Evolutionary conservation across 1,139 yeast species (phyloP), one percentile per base, ranked within the genome.

Genomic region (Magnusiomyces magnusii): DNA sequence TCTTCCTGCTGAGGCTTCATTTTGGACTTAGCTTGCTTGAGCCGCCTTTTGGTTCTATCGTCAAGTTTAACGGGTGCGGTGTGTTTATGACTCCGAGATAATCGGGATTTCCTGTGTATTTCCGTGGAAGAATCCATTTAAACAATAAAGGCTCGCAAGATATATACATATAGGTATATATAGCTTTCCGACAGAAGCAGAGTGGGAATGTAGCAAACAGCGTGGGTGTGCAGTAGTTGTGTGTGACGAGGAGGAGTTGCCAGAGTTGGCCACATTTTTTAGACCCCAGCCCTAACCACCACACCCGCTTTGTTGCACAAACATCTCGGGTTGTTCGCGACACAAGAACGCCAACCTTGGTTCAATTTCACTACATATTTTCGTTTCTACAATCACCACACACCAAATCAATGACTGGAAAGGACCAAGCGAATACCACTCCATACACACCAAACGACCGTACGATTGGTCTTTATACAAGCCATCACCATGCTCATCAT

Each of bases 391-490:
- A n/a, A n/a, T n/a, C n/a, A n/a, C n/a, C n/a, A n/a, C n/a, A n/a
- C n/a, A n/a, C n/a, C n/a, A n/a, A n/a, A n/a, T n/a, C n/a, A n/a
- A n/a, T n/a, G n/a, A n/a, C 23, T 31, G 19, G 24, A 7, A 50
- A 50, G 31, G 53, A 50, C n/a, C 49, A 44, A 9, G 7, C 53
- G 19, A 15, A 44, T 2, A 17, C 55, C 3, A 52, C 55, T 19
- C 55, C 55, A 24, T 52, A 52, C 25, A 52, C 55, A 39, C 55
- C 55, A 41, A 52, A 39, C 27, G 55, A 52, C 27, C 31, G 55
- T 3, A 39, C 23, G 25, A 27, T n/a, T 17, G 36, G 49, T 24
- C n/a, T 24, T 15, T 52, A 24, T n/a, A n/a, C 28, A 41, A 21
- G 41, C 5, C 36, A 39, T n/a, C 55, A 36, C 21, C 42, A 51